These are phyloP conservation scores for Pythium scleroteichum DNA, from an alignment of 352 stramenopile species.

Conservation along the genomic window DNA sequence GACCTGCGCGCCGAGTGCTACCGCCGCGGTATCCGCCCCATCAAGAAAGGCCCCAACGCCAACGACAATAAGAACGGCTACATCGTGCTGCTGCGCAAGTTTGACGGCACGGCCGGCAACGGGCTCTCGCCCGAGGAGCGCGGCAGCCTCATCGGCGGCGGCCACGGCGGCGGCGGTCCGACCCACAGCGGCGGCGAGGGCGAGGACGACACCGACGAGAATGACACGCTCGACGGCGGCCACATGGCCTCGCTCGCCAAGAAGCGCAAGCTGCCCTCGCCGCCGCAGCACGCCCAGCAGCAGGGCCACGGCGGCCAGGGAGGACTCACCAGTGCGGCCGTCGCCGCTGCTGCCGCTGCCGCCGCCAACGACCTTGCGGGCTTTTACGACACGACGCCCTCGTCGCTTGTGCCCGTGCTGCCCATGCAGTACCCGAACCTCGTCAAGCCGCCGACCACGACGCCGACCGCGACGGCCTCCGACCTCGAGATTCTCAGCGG, in stretches of 20 bases:
- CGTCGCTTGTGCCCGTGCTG: constrained; percentile 48
- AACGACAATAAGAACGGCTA: constrained; percentile 88
- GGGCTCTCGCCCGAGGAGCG: constrained; percentile 19
- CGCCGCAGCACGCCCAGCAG: constrained; percentile 21
- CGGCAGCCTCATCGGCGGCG: constrained; percentile 11
- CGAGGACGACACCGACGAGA: constrained; percentile 30
- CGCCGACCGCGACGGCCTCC: constrained; percentile 38
- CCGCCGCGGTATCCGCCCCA: constrained; percentile 65
- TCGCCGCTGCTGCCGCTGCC: constrained; percentile 8
- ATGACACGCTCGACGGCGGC: constrained; percentile 29
- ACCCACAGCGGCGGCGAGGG: constrained; percentile 20
- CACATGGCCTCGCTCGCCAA: constrained; percentile 32
- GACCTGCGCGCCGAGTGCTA: constrained; percentile 81
- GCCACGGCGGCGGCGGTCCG: constrained; percentile 4
- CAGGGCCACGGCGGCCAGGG: constrained; percentile 11
- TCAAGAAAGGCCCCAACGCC: constrained; percentile 81
- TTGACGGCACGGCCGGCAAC: constrained; percentile 38
- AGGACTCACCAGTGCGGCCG: constrained; percentile 1
- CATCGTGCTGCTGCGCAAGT: constrained; percentile 66
- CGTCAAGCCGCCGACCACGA: constrained; percentile 22
- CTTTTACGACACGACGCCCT: constrained; percentile 58
- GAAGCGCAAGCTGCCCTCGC: constrained; percentile 51
- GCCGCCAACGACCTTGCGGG: constrained; percentile 43
- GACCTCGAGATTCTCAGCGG: constrained; percentile 83
- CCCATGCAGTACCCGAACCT: constrained; percentile 62